These are phyloP conservation scores for Mytilinidion resinicola DNA, from an alignment of 495 filamentous ascomycete species.

Conservation along the genomic window DNA sequence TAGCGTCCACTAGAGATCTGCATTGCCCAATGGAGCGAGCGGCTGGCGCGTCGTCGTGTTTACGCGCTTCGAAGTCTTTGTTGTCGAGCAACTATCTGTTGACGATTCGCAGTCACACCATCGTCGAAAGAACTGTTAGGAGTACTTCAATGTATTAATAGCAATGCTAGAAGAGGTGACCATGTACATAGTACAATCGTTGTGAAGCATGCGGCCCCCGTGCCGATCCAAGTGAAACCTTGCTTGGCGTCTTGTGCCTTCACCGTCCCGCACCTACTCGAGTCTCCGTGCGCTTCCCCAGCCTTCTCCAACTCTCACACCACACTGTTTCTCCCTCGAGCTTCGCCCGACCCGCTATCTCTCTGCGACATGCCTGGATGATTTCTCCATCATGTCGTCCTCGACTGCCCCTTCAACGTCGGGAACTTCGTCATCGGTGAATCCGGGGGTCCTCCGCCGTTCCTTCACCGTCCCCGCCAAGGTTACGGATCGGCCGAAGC, in stretches of 20 bases:
- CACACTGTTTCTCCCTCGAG: neutral
- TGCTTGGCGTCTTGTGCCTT: neutral
- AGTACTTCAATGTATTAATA: too few species aligned
- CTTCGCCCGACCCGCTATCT: neutral
- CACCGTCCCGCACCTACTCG: neutral
- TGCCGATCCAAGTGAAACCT: neutral
- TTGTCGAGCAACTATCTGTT: too few species aligned
- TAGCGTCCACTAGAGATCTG: too few species aligned
- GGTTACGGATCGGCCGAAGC: constrained; percentile 25
- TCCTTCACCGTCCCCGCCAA: constrained; percentile 52
- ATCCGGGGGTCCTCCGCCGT: constrained; percentile 16
- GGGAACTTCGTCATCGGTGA: constrained; percentile 10
- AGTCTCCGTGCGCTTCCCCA: neutral
- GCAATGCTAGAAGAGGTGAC: too few species aligned
- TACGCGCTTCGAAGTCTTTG: too few species aligned
- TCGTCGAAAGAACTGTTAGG: too few species aligned
- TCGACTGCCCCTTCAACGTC: constrained; percentile 10
- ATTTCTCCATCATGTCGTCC: constrained; percentile 20
- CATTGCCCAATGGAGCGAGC: too few species aligned
- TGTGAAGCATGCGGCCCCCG: neutral
- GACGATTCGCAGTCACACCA: too few species aligned
- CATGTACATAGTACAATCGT: neutral
- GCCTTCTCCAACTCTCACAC: neutral
- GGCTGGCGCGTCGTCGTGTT: too few species aligned
- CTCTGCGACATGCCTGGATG: constrained; percentile 2